Base-by-base conservation (phyloP, 75 land plant genomes). In the Azolla pinnata region DNA sequence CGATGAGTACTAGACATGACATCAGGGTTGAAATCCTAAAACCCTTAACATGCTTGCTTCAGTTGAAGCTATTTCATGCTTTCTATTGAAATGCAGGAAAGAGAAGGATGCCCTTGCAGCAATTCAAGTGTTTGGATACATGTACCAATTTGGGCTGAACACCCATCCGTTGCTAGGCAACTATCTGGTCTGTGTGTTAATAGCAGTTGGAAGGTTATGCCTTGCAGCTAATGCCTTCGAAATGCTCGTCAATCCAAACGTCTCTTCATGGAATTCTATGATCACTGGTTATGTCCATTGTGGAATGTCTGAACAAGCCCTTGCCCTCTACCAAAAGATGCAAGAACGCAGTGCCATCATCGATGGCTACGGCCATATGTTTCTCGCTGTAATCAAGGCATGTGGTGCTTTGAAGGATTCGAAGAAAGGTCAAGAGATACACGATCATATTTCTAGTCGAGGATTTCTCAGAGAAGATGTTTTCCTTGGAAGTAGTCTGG, bases 381-480 rank as follows among this genome's bases (percentile, higher is more conserved):
- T 34, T 20, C 25, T 33, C 18, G 42, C 27, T 21, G 16, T 46
- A 14, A 9, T 24, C 23, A 46, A 46, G 49, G 74, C 74, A 10
- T 79, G 82, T 74, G 77, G 75, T 1, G 62, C 69, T 19, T 56
- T 69, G 1, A 70, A 65, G 24, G 66, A 74, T 54, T 54, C 80
- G 19, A 74, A 61, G 28, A 74, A 80, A 57, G 90, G 86, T 0
- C 72, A 59, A 44, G 86, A 80, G 45, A 52, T 82, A 1, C 90
- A 86, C 54, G 67, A 70, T 59, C 77, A 80, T 65, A 63, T 80
- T 4, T 50, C 30, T 0, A 86, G 75, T 56, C 56, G 64, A 55
- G 60, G 31, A 0, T 68, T 79, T 23, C 32, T 59, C 40, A 67
- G 54, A 7, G 42, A 72, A 60, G n/a, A 74, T 4, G 14, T 75